phyloP scores from a whole-genome alignment of 768 basidiomycete genomes.

The Xerocomus spinulosus region DNA sequence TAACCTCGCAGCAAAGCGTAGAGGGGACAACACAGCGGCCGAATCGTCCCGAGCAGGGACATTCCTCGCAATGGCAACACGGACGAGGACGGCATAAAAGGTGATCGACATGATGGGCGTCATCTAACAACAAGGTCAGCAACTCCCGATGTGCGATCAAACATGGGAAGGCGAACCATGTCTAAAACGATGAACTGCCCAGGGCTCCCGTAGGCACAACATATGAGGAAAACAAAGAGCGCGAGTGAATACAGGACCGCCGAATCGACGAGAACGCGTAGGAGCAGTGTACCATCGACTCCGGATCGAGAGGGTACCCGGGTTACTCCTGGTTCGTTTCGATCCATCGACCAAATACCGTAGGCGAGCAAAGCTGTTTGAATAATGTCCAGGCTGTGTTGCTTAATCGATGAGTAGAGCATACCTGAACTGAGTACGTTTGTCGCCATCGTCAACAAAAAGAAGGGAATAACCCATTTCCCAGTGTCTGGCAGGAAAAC shows the following conservation, averaged over 20 bases:
- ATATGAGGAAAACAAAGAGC: slow-evolving; percentile 12
- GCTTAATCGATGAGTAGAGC: not conserved
- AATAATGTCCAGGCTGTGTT: not conserved
- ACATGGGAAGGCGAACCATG: slow-evolving; percentile 12
- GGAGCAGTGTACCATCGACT: slow-evolving; percentile 3
- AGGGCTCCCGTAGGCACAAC: slow-evolving; percentile 3
- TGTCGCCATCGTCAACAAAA: slow-evolving; percentile 16
- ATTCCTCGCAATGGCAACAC: slow-evolving; percentile 15
- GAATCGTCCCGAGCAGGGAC: no score
- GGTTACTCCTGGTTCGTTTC: slow-evolving; percentile 2
- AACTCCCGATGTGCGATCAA: not conserved
- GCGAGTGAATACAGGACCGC: slow-evolving; percentile 13
- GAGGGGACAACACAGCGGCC: slow-evolving; percentile 6
- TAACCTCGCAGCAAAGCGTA: slow-evolving; percentile 12
- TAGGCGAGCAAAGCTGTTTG: slow-evolving; percentile 11
- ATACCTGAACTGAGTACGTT: slow-evolving; percentile 21
- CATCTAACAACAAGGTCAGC: slow-evolving; percentile 6
- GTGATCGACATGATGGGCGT: slow-evolving; percentile 21
- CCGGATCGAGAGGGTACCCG: slow-evolving; percentile 8
- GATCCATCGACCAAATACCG: slow-evolving; percentile 15
- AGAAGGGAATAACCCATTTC: slow-evolving; percentile 16
- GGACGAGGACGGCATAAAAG: slow-evolving; percentile 16
- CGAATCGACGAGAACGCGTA: slow-evolving; percentile 18
- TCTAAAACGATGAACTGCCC: slow-evolving; percentile 15
- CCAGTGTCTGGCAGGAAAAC: not conserved